Evolutionary conservation across 2,329 filamentous ascomycete genomes (phyloP), one percentile per base, ranked within the genome.

Genomic region (Fusarium denticulatum): DNA sequence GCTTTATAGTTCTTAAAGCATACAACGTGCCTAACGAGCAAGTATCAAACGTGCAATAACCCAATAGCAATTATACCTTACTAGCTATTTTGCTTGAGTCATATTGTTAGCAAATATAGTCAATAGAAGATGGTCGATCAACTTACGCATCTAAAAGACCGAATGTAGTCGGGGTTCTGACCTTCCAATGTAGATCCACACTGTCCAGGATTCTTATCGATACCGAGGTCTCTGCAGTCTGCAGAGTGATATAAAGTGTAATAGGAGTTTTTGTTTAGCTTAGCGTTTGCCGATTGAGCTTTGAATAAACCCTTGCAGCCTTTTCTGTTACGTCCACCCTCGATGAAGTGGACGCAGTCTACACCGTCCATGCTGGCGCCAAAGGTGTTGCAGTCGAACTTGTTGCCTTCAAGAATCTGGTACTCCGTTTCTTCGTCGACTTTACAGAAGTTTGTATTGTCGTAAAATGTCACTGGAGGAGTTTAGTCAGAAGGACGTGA

Each of bases 101-200:
- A n/a, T 12, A 7, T 7, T 11, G 4, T 47, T 7, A 16, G 6
- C 16, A 32, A 16, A 7, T 7, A 13, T n/a, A 12, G 4, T n/a
- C 9, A 32, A 16, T n/a, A 15, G 1, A 1, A 42, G 15, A 3
- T 22, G 12, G 5, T 7, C 6, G 11, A 30, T 47, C 0, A n/a
- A 47, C 18, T 47, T 22, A 30, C 18, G 13, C 26, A 47, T 30
- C 45, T 15, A 13, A 47, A 30, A 7, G 45, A 30, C 6, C 1
- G 12, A 46, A 30, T 22, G 7, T 20, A 6, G 16, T 36, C 15
- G 6, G 14, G 34, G 34, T 16, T 36, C 15, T 16, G 15, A 9
- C 7, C 34, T 36, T 16, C 15, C 3, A 36, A 3, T 36, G 8
- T 16, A 16, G 3, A 16, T 9, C 15, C 34, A 16, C 34, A 36